phyloP scores from a whole-genome alignment of 2,329 filamentous ascomycete genomes.

The Ceratocystis variospora region DNA sequence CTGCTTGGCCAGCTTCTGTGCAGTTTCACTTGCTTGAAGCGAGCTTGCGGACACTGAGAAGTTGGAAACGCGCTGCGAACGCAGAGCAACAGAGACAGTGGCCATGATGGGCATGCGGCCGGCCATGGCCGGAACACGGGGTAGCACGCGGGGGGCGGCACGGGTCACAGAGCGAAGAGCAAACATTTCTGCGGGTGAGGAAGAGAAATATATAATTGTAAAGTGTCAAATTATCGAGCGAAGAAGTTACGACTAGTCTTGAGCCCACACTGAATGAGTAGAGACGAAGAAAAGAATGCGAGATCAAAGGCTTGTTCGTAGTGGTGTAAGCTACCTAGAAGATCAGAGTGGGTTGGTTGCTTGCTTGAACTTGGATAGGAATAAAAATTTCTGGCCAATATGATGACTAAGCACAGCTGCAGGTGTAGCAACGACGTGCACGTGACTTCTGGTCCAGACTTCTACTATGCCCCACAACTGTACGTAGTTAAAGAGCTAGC shows the following conservation, averaged over 20 bases:
- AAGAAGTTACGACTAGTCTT: neutral
- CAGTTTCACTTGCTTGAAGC: conserved; percentile 64
- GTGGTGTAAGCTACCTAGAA: too few species aligned
- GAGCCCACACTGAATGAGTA: too few species aligned
- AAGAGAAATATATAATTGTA: neutral
- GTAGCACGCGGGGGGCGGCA: conserved; percentile 49
- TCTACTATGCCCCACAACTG: too few species aligned
- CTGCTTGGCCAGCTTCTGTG: conserved; percentile 39
- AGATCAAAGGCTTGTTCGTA: too few species aligned
- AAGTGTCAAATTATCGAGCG: neutral
- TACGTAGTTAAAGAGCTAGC: too few species aligned
- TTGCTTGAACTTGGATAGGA: too few species aligned
- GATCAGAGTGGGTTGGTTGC: too few species aligned
- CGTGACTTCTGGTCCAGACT: too few species aligned
- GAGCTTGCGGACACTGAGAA: conserved; percentile 31
- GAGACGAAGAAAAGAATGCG: neutral
- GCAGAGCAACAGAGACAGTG: conserved; percentile 25
- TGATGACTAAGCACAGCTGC: too few species aligned
- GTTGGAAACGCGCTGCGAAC: conserved; percentile 27
- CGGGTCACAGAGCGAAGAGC: conserved; percentile 48
- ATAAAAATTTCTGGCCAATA: too few species aligned
- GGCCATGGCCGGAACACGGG: conserved; percentile 15
- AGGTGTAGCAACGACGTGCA: too few species aligned
- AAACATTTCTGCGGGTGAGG: conserved; percentile 42
- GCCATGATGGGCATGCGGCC: conserved; percentile 9